phyloP scores from a whole-genome alignment of 176 grass and related monocot genomes.

The Lolium perenne region DNA sequence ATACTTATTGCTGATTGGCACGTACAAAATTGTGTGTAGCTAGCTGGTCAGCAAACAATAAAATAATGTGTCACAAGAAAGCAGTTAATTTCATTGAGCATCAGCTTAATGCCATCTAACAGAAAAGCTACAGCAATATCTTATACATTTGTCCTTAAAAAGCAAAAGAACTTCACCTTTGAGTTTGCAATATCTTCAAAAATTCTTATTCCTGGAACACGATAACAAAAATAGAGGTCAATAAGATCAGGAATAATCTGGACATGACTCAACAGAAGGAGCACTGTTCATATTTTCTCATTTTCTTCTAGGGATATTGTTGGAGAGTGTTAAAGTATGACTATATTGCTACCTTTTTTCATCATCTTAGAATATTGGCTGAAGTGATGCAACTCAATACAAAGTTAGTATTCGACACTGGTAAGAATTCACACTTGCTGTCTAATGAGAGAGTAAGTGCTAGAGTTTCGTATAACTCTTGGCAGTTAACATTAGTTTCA shows the following conservation, averaged over 20 bases:
- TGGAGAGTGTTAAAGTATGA: background rate
- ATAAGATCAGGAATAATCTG: slow-evolving; percentile 10
- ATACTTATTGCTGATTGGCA: no score
- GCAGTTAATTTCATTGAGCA: slow-evolving; percentile 1
- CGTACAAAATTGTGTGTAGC: background rate
- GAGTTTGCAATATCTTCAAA: slow-evolving; percentile 81
- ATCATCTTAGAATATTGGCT: slow-evolving; percentile 19
- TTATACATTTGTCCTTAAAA: slow-evolving; percentile 5
- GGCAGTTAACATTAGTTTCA: background rate
- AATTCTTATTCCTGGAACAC: slow-evolving; percentile 84
- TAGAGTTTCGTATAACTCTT: background rate
- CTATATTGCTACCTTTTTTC: slow-evolving; percentile 11
- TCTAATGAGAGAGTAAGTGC: background rate
- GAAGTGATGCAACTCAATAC: slow-evolving; percentile 7
- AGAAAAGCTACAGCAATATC: slow-evolving; percentile 24
- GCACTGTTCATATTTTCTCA: background rate
- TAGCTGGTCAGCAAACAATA: background rate
- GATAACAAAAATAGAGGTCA: slow-evolving; percentile 35
- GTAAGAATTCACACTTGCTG: background rate
- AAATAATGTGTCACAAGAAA: background rate
- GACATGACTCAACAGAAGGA: slow-evolving; percentile 30
- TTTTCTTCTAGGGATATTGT: slow-evolving; percentile 19
- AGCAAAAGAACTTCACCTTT: slow-evolving; percentile 68
- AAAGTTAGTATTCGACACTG: background rate
- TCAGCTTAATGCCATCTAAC: slow-evolving; percentile 18